phyloP scores from a whole-genome alignment of 176 grass and related monocot genomes.

The Hordeum marinum region DNA sequence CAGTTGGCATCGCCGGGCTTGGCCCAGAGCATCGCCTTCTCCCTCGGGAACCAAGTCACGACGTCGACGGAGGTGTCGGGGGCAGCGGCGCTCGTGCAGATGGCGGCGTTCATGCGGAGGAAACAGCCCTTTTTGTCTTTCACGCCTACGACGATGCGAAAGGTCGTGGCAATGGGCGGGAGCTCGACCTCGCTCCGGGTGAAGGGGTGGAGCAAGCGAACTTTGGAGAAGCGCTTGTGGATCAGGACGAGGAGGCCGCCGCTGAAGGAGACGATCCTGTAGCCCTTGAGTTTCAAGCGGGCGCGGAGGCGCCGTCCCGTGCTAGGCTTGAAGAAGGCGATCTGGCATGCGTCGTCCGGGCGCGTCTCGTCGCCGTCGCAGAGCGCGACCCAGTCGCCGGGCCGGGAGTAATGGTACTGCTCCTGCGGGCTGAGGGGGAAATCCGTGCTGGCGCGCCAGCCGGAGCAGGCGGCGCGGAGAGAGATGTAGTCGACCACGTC shows the following conservation, averaged over 20 bases:
- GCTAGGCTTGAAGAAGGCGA: not conserved
- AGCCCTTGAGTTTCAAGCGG: not conserved
- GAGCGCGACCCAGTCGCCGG: conserved; percentile 14
- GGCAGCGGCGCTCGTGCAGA: not conserved
- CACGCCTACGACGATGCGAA: not conserved
- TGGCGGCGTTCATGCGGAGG: not conserved
- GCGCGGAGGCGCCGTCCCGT: not conserved
- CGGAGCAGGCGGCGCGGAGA: not conserved
- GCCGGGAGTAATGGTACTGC: not conserved
- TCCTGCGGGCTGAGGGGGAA: not conserved
- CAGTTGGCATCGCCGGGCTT: not conserved
- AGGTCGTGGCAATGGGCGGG: not conserved
- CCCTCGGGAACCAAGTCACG: conserved; percentile 13
- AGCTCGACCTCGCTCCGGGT: conserved; percentile 11
- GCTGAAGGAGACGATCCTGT: conserved; percentile 10
- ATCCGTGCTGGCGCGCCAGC: not conserved
- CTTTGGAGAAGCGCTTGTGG: not conserved
- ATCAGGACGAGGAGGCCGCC: conserved; percentile 21
- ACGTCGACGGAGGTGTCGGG: not conserved
- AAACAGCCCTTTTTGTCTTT: not conserved
- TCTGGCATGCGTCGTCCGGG: not conserved
- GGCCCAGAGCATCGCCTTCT: not conserved
- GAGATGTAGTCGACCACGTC: not conserved
- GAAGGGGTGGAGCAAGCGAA: conserved; percentile 37
- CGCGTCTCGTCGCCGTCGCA: not conserved